Evolutionary conservation across 768 basidiomycete genomes (phyloP).

Genomic region (Lactarius pseudohatsudake): DNA sequence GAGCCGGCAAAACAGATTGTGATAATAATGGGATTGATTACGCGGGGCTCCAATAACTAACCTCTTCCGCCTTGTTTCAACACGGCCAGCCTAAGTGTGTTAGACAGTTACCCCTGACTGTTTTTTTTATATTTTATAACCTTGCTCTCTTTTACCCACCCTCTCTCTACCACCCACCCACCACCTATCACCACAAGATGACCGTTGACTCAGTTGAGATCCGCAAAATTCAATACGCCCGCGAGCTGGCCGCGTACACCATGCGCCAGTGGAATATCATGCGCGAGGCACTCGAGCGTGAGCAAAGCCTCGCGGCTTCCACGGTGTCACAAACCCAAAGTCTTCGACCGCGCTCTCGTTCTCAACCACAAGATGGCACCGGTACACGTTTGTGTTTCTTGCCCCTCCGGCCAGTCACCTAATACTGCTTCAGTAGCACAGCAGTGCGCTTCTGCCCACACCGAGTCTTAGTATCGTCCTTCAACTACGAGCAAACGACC

Average conservation of each 20-base stretch:
- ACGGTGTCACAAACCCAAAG: not conserved
- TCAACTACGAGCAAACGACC: not conserved
- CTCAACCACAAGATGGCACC: constrained; percentile 1
- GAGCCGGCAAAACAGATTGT: not conserved
- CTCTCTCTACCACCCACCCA: not conserved
- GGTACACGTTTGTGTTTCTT: not conserved
- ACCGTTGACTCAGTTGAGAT: constrained; percentile 32
- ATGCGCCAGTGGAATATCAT: constrained; percentile 40
- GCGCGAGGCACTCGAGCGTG: constrained; percentile 33
- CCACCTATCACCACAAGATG: constrained; percentile 2
- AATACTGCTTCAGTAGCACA: not conserved
- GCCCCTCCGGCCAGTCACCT: not conserved
- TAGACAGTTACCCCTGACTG: not conserved
- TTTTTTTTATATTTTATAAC: not conserved
- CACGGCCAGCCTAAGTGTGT: not conserved
- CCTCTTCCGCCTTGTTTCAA: constrained; percentile 1
- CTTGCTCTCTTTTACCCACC: not conserved
- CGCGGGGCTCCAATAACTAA: not conserved
- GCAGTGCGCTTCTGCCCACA: not conserved
- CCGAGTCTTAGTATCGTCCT: not conserved
- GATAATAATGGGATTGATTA: constrained; percentile 3
- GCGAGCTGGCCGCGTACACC: constrained; percentile 42
- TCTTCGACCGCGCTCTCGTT: not conserved
- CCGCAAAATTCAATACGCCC: constrained; percentile 39
- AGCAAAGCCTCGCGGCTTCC: constrained; percentile 6